A percentile compares a stretch with the other conserved stretches of the same genome.
Conservation (phyloP, 2,329 filamentous ascomycete species). For the Ophiostoma piceae region DNA sequence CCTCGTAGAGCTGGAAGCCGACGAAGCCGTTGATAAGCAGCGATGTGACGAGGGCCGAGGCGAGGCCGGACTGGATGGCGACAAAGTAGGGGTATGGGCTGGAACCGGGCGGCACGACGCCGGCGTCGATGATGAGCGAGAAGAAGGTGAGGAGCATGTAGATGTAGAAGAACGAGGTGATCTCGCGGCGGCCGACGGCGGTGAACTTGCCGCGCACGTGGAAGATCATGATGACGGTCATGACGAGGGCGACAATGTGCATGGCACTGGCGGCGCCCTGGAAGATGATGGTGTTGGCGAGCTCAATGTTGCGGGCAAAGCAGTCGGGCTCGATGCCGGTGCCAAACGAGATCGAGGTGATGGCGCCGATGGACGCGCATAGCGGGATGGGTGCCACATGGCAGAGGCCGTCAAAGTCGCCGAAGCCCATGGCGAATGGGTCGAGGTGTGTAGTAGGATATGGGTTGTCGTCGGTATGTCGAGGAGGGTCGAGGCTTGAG, state of each 20-base stretch:
- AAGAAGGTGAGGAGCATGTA: slow-evolving; percentile 86
- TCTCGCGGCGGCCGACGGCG: slow-evolving; percentile 73
- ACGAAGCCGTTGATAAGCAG: slow-evolving; percentile 96
- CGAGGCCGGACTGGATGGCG: slow-evolving; percentile 76
- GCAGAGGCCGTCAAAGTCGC: slow-evolving; percentile 85
- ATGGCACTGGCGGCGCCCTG: slow-evolving; percentile 85
- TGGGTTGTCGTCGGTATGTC: not conserved
- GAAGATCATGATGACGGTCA: slow-evolving; percentile 96
- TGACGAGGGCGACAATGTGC: slow-evolving; percentile 82
- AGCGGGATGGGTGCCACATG: slow-evolving; percentile 76
- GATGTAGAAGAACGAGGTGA: slow-evolving; percentile 91
- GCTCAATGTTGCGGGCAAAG: slow-evolving; percentile 89
- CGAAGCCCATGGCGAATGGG: slow-evolving; percentile 70
- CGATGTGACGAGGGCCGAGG: slow-evolving; percentile 80
- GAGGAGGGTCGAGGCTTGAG: not conserved
- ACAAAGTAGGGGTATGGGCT: slow-evolving; percentile 85
- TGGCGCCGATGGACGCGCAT: slow-evolving; percentile 77
- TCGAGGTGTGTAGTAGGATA: not conserved
- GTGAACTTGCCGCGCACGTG: slow-evolving; percentile 98
- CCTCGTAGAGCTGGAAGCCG: slow-evolving; percentile 96
- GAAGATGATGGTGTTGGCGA: slow-evolving; percentile 98
- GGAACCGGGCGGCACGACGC: slow-evolving; percentile 80
- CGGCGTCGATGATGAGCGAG: slow-evolving; percentile 86
- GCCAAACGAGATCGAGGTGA: slow-evolving; percentile 60
- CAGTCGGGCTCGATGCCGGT: slow-evolving; percentile 83